phyloP scores from a whole-genome alignment of 2,329 filamentous ascomycete species.

The Scedosporium minutisporum region DNA sequence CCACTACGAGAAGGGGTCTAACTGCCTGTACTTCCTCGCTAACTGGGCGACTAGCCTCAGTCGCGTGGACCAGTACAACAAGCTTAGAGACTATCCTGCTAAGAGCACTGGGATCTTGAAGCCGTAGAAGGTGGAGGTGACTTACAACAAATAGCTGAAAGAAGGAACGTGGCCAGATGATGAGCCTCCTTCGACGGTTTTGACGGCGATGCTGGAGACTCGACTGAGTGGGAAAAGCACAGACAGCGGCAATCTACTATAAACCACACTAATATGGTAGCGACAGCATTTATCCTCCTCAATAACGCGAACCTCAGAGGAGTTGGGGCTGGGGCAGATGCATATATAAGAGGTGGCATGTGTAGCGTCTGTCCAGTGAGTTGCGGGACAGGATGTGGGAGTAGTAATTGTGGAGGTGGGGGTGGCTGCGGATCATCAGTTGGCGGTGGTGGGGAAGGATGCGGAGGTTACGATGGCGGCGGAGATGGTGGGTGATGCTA shows the following conservation, averaged over 20 bases:
- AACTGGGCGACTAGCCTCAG: conserved; percentile 11
- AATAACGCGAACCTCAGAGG: too few relatives aligned
- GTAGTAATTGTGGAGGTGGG: not conserved
- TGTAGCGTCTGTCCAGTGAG: too few relatives aligned
- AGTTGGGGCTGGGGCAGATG: too few relatives aligned
- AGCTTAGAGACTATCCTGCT: not conserved
- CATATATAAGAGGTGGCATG: too few relatives aligned
- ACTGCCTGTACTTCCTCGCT: conserved; percentile 19
- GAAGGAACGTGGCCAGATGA: too few relatives aligned
- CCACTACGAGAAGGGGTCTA: conserved; percentile 22
- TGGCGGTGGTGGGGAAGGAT: not conserved
- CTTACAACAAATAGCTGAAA: too few relatives aligned
- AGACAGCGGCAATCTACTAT: too few relatives aligned
- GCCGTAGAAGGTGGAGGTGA: not conserved
- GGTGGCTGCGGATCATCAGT: not conserved
- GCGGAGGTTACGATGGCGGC: not conserved
- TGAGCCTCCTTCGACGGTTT: too few relatives aligned
- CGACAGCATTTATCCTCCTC: not conserved
- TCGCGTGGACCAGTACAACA: not conserved
- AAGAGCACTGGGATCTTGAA: not conserved
- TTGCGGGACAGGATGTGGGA: not conserved
- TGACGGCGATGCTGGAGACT: too few relatives aligned
- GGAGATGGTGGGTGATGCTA: not conserved
- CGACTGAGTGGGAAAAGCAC: too few relatives aligned
- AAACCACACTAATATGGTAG: not conserved